A percentile compares a stretch with the other conserved stretches of the same genome.
phyloP scores from a whole-genome alignment of 306 rosid genomes.

The Pachyrhizus erosus region DNA sequence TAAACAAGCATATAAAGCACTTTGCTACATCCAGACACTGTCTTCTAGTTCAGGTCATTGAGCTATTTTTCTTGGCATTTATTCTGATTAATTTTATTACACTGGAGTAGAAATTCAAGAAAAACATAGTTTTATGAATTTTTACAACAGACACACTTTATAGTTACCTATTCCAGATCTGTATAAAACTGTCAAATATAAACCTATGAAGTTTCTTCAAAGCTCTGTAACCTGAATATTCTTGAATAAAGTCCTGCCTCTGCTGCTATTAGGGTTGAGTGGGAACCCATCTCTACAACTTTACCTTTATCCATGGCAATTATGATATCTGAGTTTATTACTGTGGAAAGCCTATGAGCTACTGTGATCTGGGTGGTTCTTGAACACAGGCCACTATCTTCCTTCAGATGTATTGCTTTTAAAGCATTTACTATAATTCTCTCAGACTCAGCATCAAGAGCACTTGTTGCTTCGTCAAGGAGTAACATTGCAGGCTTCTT shows the following conservation, averaged over 20 bases:
- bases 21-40: slow-evolving; percentile 34
- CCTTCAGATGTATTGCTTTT: slow-evolving; percentile 57
- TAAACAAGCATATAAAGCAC: slow-evolving; percentile 42
- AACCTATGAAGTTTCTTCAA: slow-evolving; percentile 49
- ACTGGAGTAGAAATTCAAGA: slow-evolving; percentile 30
- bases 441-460: slow-evolving; percentile 90
- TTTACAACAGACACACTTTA: not conserved
- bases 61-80: slow-evolving; percentile 20
- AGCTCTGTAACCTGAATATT: slow-evolving; percentile 68
- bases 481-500: slow-evolving; percentile 80
- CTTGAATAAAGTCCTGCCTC: slow-evolving; percentile 79
- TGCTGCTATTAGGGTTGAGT: slow-evolving; percentile 60
- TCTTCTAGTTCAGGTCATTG: slow-evolving; percentile 21
- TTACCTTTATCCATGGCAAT: slow-evolving; percentile 79
- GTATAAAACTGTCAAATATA: slow-evolving; percentile 8
- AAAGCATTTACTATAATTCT: slow-evolving; percentile 68
- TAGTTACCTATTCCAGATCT: slow-evolving; percentile 1
- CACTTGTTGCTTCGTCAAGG: slow-evolving; percentile 95
- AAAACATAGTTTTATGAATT: slow-evolving; percentile 20
- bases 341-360: slow-evolving; percentile 86
- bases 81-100: slow-evolving; percentile 33
- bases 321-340: slow-evolving; percentile 74
- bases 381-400: slow-evolving; percentile 49
- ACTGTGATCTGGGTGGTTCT: slow-evolving; percentile 77
- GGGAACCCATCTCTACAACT: slow-evolving; percentile 77